These are phyloP conservation scores for Phaeomoniella chlamydospora DNA, from an alignment of 2,329 filamentous ascomycete genomes.

Conservation along the genomic window DNA sequence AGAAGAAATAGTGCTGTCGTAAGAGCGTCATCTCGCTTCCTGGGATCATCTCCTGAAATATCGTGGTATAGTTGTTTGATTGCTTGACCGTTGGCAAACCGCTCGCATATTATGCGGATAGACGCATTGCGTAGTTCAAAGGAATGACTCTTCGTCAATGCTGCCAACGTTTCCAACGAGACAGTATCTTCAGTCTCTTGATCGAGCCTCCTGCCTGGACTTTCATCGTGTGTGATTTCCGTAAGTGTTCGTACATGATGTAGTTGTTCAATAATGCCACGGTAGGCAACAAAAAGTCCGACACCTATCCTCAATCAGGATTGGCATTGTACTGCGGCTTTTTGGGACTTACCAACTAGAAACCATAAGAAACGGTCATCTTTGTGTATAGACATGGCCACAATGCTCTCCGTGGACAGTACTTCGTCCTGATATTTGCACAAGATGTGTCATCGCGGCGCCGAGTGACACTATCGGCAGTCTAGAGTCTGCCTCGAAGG, in stretches of 20 bases:
- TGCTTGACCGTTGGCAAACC: slow-evolving; percentile 24
- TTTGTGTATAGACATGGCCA: slow-evolving; percentile 1
- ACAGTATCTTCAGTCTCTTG: slow-evolving; percentile 27
- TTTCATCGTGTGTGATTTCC: slow-evolving; percentile 1
- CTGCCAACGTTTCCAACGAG: slow-evolving; percentile 49
- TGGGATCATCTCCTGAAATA: slow-evolving; percentile 21
- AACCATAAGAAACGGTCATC: slow-evolving; percentile 2
- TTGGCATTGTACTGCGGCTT: background rate
- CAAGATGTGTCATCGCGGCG: background rate
- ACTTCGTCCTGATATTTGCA: background rate
- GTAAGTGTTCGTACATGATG: background rate
- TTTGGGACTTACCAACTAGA: slow-evolving; percentile 1
- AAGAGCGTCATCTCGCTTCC: slow-evolving; percentile 23
- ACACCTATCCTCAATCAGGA: background rate
- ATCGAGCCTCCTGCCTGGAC: slow-evolving; percentile 1
- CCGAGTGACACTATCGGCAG: too few species aligned
- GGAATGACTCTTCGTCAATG: slow-evolving; percentile 56
- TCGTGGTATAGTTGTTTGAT: slow-evolving; percentile 25
- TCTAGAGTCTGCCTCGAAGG: too few species aligned
- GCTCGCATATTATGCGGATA: slow-evolving; percentile 29
- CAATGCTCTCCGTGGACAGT: background rate
- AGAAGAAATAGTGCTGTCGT: slow-evolving; percentile 28
- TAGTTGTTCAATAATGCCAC: background rate
- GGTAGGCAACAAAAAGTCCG: slow-evolving; percentile 1
- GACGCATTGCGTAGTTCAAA: slow-evolving; percentile 55